Base-by-base conservation (phyloP, 805 yeast genomes). In the Martiniozyma abietophila region DNA sequence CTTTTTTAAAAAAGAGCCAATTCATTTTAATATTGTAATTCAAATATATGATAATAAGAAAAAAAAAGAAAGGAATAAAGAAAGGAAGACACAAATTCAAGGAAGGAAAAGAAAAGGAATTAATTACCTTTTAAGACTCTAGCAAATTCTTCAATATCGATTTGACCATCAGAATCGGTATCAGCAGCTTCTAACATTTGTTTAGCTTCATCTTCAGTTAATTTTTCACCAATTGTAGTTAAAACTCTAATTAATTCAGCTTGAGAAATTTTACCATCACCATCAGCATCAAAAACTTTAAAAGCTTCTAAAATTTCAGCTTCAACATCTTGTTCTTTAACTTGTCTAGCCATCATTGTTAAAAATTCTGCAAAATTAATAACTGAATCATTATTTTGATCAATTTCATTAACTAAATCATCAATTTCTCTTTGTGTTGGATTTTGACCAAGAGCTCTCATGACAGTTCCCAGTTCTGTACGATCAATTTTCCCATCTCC, bases 381-480 rank as follows among this genome's bases (percentile, higher is more conserved):
- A 50, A 75, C 69, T 25, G 96, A 96, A 62, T 92, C 94, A 49
- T 89, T 89, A 64, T 92, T 92, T 42, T 80, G 80, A 59, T 92
- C 98, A 35, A 92, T 94, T 63, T 92, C 98, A 59, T 89, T 89
- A 69, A 92, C 84, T 80, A 92, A 77, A 58, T 92, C 98, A 37
- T 92, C 82, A 51, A 92, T 80, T 61, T 92, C 98, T 46, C 86
- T 77, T 61, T 92, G 97, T 32, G 94, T 78, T 24, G 98, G 98
- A 53, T 89, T 89, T 61, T 86, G 92, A 34, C 98, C 98, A 54
- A 92, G 69, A n/a, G 96, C 84, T 65, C 98, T 80, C 98, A 92
- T 92, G 34, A 92, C 98, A 4, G 96, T 86, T 45, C 97, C 96
- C 48, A 92, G 71, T 64, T 92, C 98, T 53, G 83, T 74, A 49